phyloP scores from a whole-genome alignment of 2,329 filamentous ascomycete genomes.

The Emmonsia crescens region DNA sequence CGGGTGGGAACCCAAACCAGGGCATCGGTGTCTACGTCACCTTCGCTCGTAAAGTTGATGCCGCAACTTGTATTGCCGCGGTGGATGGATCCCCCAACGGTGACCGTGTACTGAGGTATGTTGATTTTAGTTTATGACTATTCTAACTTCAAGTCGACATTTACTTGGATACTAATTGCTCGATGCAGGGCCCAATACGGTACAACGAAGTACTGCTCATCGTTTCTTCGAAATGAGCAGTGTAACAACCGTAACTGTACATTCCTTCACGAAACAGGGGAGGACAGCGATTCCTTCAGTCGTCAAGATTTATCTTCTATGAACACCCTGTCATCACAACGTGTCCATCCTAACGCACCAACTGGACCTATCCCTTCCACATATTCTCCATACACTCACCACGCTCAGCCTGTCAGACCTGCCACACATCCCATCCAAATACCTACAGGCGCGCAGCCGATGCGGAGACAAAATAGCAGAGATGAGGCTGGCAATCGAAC shows the following conservation, averaged over 20 bases:
- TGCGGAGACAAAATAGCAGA: constrained; percentile 64
- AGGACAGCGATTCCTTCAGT: constrained; percentile 94
- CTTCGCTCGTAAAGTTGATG: constrained; percentile 84
- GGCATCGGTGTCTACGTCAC: constrained; percentile 98
- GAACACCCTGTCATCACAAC: constrained; percentile 74
- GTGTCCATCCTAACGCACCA: constrained; percentile 35
- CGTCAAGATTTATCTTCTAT: constrained; percentile 89
- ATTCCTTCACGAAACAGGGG: constrained; percentile 96
- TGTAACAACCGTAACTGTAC: constrained; percentile 96
- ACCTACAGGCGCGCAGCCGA: constrained; percentile 45
- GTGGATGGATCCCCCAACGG: constrained; percentile 90
- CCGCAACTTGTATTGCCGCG: constrained; percentile 75
- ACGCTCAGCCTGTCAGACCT: constrained; percentile 14
- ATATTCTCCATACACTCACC: constrained; percentile 29
- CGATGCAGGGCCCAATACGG: constrained; percentile 56
- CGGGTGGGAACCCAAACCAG: constrained; percentile 57
- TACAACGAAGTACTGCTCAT: constrained; percentile 97
- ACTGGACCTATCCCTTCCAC: constrained; percentile 1
- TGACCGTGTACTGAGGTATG: constrained; percentile 73
- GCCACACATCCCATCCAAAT: constrained; percentile 24
- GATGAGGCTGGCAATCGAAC: constrained; percentile 50
- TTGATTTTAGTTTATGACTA: constrained; percentile 42
- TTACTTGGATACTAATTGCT: neutral
- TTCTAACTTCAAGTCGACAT: neutral
- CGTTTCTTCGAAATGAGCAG: constrained; percentile 85